Conservation (phyloP, 1,284 basidiomycete species). For the Melampsora larici-populina region DNA sequence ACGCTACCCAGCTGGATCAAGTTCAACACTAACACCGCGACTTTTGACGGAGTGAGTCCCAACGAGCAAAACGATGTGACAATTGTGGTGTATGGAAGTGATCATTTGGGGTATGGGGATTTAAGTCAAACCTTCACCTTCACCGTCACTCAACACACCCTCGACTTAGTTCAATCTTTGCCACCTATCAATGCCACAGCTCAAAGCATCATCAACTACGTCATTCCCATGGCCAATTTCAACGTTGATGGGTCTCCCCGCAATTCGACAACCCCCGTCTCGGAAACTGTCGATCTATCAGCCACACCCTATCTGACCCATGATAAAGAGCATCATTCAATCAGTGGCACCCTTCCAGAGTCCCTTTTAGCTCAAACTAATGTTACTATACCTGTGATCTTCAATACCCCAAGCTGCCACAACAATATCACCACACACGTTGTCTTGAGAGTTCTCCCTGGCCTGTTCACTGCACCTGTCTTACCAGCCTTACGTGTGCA, state of each 20-base stretch:
- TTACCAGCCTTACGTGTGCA: slow-evolving; percentile 19
- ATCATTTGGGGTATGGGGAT: slow-evolving; percentile 39
- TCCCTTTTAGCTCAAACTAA: slow-evolving; percentile 19
- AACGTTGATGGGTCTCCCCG: slow-evolving; percentile 19
- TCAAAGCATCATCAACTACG: slow-evolving; percentile 35
- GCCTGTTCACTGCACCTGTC: slow-evolving; percentile 39
- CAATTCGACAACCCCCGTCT: slow-evolving; percentile 12
- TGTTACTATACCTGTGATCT: slow-evolving; percentile 27
- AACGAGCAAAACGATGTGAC: slow-evolving; percentile 25
- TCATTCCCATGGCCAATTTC: slow-evolving; percentile 24
- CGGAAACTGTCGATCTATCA: slow-evolving; percentile 25
- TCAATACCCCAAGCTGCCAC: slow-evolving; percentile 29
- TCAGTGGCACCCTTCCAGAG: slow-evolving; percentile 24
- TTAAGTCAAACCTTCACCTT: slow-evolving; percentile 37
- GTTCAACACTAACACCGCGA: slow-evolving; percentile 41
- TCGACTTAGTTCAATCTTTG: slow-evolving; percentile 27
- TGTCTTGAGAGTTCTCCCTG: slow-evolving; percentile 18
- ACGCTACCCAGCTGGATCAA: slow-evolving; percentile 41
- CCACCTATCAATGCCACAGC: slow-evolving; percentile 39
- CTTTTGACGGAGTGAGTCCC: slow-evolving; percentile 42
- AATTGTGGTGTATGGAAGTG: slow-evolving; percentile 42
- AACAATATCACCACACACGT: slow-evolving; percentile 26
- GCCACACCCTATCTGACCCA: slow-evolving; percentile 23
- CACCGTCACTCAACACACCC: slow-evolving; percentile 22
- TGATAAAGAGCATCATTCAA: slow-evolving; percentile 18